phyloP scores from a whole-genome alignment of 768 basidiomycete species.

The Rhodotorula kratochvilovae region DNA sequence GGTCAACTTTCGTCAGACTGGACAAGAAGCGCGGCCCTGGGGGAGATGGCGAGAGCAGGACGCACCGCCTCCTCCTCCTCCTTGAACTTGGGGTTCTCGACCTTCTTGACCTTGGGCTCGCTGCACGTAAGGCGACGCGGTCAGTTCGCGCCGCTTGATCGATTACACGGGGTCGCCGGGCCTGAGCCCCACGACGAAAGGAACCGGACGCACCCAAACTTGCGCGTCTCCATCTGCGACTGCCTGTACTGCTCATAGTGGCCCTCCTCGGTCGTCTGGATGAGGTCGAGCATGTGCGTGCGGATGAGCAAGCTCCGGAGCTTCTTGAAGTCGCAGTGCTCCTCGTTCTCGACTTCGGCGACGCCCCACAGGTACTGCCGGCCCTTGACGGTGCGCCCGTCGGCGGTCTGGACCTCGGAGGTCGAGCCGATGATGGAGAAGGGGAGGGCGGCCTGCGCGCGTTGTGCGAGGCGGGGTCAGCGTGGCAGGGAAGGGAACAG shows the following conservation, averaged over 20 bases:
- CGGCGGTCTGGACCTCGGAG: constrained; percentile 82
- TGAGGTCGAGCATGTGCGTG: constrained; percentile 97
- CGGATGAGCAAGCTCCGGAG: constrained; percentile 89
- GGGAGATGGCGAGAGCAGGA: not conserved
- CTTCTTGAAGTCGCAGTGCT: constrained; percentile 99
- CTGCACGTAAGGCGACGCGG: constrained; percentile 12
- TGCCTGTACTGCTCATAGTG: constrained; percentile 99
- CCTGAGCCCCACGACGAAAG: no score
- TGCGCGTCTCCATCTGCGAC: constrained; percentile 99
- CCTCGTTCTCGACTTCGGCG: constrained; percentile 99
- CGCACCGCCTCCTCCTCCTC: constrained; percentile 83
- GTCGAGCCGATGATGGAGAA: constrained; percentile 98
- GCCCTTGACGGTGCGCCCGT: constrained; percentile 91
- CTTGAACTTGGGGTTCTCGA: constrained; percentile 99
- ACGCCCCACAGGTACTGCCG: constrained; percentile 99
- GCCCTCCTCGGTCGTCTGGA: constrained; percentile 86
- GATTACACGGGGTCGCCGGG: no score
- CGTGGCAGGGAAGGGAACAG: not conserved
- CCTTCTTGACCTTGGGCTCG: constrained; percentile 95
- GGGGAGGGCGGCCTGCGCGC: constrained; percentile 68
- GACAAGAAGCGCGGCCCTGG: not conserved
- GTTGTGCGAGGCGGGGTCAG: no score
- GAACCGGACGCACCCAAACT: constrained; percentile 61
- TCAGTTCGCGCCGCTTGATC: no score
- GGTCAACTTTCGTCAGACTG: not conserved